Percentiles rank a stretch among this genome's conserved stretches.
Evolutionary conservation across 179 eudicot species (phyloP).

Genomic region (Gypsophila paniculata): DNA sequence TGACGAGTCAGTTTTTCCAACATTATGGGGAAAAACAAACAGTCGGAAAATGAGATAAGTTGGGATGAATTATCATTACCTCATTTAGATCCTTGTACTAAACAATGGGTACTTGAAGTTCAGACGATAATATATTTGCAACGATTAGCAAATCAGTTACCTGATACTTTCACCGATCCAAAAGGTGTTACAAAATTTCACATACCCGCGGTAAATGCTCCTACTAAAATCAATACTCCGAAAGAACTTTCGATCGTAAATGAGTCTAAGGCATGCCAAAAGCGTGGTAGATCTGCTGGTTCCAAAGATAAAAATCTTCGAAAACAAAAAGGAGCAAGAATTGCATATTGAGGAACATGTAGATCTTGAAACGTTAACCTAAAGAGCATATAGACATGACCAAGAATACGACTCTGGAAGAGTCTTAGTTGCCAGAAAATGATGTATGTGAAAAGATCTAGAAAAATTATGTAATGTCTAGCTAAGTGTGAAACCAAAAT

Average conservation of each 20-base stretch:
- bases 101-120: no score
- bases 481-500: no score
- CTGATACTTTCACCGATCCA: background rate
- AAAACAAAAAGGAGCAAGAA: background rate
- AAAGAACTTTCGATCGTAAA: background rate
- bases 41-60: no score
- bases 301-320: background rate
- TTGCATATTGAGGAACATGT: background rate
- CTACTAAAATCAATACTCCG: background rate
- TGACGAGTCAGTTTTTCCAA: constrained; percentile 7
- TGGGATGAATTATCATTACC: no score
- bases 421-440: no score
- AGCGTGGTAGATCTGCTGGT: constrained; percentile 4
- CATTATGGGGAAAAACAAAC: background rate
- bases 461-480: no score
- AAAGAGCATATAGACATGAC: no score
- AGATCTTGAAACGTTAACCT: background rate
- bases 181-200: background rate
- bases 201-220: background rate
- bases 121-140: background rate
- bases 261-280: constrained; percentile 1
- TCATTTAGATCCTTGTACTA: no score
- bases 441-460: no score
- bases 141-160: background rate
- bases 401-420: no score